Conservation (phyloP, 306 rosid species). For the Fragaria nilgerrensis region DNA sequence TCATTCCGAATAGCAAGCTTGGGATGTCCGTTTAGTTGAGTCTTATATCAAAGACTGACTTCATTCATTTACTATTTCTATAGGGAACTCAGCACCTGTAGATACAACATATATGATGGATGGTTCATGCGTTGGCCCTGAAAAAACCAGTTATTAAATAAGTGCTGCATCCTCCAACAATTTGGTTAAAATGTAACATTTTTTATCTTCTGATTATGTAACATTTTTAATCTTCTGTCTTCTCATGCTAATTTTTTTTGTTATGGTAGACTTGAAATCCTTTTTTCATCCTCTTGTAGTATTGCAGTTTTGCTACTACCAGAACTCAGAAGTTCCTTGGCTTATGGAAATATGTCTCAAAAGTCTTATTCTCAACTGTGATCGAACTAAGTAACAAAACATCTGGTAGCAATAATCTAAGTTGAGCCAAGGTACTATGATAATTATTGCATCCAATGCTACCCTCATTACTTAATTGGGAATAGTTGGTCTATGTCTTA, state of each 20-base stretch:
- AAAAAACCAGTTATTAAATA: no score
- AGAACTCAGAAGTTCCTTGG: slow-evolving; percentile 33
- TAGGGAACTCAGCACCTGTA: slow-evolving; percentile 42
- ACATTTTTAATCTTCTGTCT: no score
- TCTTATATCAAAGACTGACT: no score
- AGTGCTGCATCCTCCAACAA: no score
- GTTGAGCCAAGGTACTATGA: not conserved
- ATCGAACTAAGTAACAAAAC: not conserved
- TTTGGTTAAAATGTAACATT: no score
- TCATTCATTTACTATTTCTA: slow-evolving; percentile 4
- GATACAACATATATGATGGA: slow-evolving; percentile 50
- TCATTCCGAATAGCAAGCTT: no score
- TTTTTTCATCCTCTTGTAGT: slow-evolving; percentile 44
- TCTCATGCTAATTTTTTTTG: not conserved
- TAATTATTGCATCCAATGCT: not conserved
- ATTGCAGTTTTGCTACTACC: slow-evolving; percentile 39
- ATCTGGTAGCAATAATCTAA: not conserved
- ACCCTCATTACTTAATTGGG: not conserved
- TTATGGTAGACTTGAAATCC: slow-evolving; percentile 18
- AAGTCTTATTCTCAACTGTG: not conserved
- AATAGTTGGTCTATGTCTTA: not conserved
- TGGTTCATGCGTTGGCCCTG: slow-evolving; percentile 42
- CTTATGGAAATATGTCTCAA: not conserved
- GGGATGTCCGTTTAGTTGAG: no score
- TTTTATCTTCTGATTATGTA: no score